Evolutionary conservation across 805 yeast species (phyloP).

Genomic region (Metschnikowia gelsemii): DNA sequence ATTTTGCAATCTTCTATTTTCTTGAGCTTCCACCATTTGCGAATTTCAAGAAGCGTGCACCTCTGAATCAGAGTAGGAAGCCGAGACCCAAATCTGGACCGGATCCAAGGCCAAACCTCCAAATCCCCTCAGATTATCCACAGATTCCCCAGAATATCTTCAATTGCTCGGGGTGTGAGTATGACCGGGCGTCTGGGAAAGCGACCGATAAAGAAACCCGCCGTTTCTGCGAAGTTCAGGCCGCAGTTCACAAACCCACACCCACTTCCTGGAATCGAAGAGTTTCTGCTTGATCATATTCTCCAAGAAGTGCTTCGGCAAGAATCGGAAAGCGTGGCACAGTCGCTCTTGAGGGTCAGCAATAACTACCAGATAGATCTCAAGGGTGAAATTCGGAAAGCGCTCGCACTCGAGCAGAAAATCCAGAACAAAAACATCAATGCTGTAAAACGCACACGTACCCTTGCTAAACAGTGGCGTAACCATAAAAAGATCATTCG

Average conservation of each 20-base stretch:
- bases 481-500: too few species aligned
- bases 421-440: constrained; percentile 41
- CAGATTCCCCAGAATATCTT: too few species aligned
- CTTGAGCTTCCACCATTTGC: too few species aligned
- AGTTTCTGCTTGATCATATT: constrained; percentile 33
- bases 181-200: constrained; percentile 2
- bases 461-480: constrained; percentile 18
- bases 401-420: constrained; percentile 38
- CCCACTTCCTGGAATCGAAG: constrained; percentile 24
- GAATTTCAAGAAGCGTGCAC: too few species aligned
- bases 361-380: constrained; percentile 38
- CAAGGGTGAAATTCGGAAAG: constrained; percentile 32
- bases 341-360: constrained; percentile 28
- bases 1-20: too few species aligned
- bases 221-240: not conserved
- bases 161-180: too few species aligned
- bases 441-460: constrained; percentile 31
- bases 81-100: too few species aligned
- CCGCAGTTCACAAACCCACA: constrained; percentile 16
- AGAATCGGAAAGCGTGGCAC: constrained; percentile 33
- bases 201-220: not conserved
- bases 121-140: too few species aligned
- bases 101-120: too few species aligned
- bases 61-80: too few species aligned
- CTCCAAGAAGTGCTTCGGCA: constrained; percentile 24